Evolutionary conservation across 2,329 filamentous ascomycete species (phyloP), one percentile per base, ranked within the genome.

Genomic region (Microcera coccophila): DNA sequence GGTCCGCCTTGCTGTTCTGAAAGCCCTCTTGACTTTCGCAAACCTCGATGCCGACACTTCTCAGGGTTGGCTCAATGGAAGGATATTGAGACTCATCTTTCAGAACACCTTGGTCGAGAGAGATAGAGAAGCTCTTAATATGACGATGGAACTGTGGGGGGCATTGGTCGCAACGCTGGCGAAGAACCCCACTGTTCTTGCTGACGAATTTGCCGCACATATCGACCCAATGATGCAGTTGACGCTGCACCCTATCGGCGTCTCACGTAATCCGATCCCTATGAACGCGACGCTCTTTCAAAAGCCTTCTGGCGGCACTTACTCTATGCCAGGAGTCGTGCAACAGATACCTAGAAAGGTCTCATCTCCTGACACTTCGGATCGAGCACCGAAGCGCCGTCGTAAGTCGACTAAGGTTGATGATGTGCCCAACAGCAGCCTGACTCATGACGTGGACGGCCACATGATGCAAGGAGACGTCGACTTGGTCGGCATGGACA

Each of bases 381-480:
- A 87, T 45, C 78, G 86, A 47, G 75, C 81, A 12, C 72, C 82
- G 2, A 88, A 93, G 66, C 83, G 88, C 51, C 79, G 90, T 24
- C 82, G 90, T 47, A 94, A 90, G 65, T 87, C 87, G 1, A 82
- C 87, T n/a, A 95, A 94, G 70, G 69, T 79, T 16, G 87, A 93
- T 41, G 85, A 90, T 20, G 67, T 76, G 8, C 70, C 78, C 2
- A 69, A 78, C 2, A 68, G 77, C 4, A 78, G 71, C n/a, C 72
- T 85, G n/a, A 80, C 85, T 1, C 93, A 98, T 65, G 95, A 98
- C 63, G 89, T 98, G 15, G 93, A 98, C 63, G 93, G 90, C 9
- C 90, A 95, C 54, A 96, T 98, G 85, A 90, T 98, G 73, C 87
- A 91, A 62, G 93, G 94, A 39, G 94, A 98, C 58, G 84, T 97